Conservation (phyloP, 176 grass and related monocot species). For the Eleusine coracana region DNA sequence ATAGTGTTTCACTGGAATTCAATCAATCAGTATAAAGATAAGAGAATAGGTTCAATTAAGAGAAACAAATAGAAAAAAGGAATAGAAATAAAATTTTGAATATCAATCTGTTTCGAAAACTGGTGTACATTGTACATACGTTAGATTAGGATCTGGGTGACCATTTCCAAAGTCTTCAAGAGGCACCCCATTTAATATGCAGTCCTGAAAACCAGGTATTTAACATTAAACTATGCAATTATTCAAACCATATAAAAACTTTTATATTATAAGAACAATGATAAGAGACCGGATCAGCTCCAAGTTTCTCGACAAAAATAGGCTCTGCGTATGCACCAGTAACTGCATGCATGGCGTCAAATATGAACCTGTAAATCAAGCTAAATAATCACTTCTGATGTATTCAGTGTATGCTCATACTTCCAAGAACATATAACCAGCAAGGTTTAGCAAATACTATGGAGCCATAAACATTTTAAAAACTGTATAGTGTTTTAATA, state of each 20-base stretch:
- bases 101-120: neutral
- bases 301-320: constrained; percentile 87
- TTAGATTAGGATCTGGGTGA: constrained; percentile 93
- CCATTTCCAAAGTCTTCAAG: constrained; percentile 92
- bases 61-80: neutral
- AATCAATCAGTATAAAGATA: neutral
- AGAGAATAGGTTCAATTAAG: neutral
- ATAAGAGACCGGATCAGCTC: constrained; percentile 67
- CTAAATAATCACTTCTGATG: constrained; percentile 17
- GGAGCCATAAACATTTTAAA: neutral
- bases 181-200: constrained; percentile 79
- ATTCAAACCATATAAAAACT: constrained; percentile 11
- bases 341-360: constrained; percentile 92
- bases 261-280: constrained; percentile 19
- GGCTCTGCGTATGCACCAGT: constrained; percentile 91
- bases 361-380: constrained; percentile 65
- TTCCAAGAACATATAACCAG: neutral
- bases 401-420: constrained; percentile 23
- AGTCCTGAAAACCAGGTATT: constrained; percentile 59
- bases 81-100: neutral
- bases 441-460: neutral
- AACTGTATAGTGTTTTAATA: constrained; percentile 10
- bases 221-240: constrained; percentile 26
- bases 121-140: constrained; percentile 62
- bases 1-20: constrained; percentile 1